Conservation (phyloP, 805 yeast species). For the Wickerhamomyces rabaulensis region DNA sequence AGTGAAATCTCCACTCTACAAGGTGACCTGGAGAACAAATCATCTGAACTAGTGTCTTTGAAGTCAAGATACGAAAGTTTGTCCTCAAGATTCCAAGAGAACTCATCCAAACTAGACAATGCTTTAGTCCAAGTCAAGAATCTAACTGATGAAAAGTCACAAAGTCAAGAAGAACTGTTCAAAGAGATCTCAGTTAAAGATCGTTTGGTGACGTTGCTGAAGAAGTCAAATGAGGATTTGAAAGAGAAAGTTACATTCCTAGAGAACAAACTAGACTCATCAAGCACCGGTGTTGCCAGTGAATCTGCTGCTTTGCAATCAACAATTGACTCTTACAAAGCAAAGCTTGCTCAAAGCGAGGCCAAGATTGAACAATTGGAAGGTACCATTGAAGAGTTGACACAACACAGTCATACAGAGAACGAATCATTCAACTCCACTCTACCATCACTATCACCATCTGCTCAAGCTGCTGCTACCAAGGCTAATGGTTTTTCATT, state of each 20-base stretch:
- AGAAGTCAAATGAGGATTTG: conserved; percentile 47
- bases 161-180: conserved; percentile 44
- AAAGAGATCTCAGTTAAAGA: conserved; percentile 60
- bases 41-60: conserved; percentile 27
- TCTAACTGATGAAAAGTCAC: conserved; percentile 37
- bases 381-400: conserved; percentile 37
- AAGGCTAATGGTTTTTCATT: conserved; percentile 49
- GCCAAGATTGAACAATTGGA: conserved; percentile 36
- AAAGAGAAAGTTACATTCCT: conserved; percentile 46
- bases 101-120: conserved; percentile 35
- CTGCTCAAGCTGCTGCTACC: conserved; percentile 52
- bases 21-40: conserved; percentile 23
- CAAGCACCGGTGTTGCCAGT: conserved; percentile 26
- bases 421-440: conserved; percentile 19
- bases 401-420: conserved; percentile 18
- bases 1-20: conserved; percentile 23
- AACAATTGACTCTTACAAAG: conserved; percentile 51
- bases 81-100: conserved; percentile 30
- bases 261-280: conserved; percentile 33
- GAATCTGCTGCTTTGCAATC: conserved; percentile 58
- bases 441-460: conserved; percentile 39
- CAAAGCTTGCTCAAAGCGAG: conserved; percentile 43
- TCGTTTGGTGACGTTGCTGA: conserved; percentile 51
- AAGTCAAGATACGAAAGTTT: conserved; percentile 27
- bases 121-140: conserved; percentile 40